Conservation (phyloP, 805 yeast species). For the Dipodascus geniculatus region DNA sequence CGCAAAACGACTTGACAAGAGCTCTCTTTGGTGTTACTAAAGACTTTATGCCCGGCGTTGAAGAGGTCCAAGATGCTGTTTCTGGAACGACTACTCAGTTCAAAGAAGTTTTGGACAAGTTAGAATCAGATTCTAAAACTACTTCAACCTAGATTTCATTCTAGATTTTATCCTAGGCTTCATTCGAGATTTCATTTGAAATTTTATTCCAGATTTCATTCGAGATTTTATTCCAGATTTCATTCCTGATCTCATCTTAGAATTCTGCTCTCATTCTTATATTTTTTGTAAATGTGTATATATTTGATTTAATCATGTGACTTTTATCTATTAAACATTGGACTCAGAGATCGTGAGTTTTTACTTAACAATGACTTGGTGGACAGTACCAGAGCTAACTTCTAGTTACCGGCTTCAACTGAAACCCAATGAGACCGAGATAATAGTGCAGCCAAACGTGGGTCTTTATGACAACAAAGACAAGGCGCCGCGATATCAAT, state of each 20-base stretch:
- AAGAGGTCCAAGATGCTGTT: constrained; percentile 19
- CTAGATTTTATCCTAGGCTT: too few species aligned
- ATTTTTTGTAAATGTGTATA: too few species aligned
- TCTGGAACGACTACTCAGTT: constrained; percentile 5
- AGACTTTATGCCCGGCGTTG: constrained; percentile 19
- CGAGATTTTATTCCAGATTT: too few species aligned
- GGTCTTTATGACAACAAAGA: constrained; percentile 67
- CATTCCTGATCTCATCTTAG: too few species aligned
- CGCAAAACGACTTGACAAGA: constrained; percentile 9
- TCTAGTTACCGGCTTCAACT: constrained; percentile 25
- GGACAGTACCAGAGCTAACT: constrained; percentile 23
- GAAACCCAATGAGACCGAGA: constrained; percentile 35
- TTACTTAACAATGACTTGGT: constrained; percentile 13
- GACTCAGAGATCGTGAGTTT: too few species aligned
- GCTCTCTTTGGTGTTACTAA: constrained; percentile 17
- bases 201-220: too few species aligned
- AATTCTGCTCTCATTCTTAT: too few species aligned
- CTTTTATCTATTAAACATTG: background rate
- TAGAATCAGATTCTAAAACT: background rate
- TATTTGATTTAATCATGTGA: background rate
- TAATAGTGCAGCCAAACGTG: constrained; percentile 40
- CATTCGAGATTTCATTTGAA: too few species aligned
- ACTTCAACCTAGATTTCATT: background rate
- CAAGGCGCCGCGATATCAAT: constrained; percentile 51
- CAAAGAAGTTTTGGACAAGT: background rate